A percentile compares a stretch with the other conserved stretches of the same genome.
These are phyloP conservation scores for Zopfia rhizophila DNA, from an alignment of 2,329 filamentous ascomycete species.

Conservation along the genomic window DNA sequence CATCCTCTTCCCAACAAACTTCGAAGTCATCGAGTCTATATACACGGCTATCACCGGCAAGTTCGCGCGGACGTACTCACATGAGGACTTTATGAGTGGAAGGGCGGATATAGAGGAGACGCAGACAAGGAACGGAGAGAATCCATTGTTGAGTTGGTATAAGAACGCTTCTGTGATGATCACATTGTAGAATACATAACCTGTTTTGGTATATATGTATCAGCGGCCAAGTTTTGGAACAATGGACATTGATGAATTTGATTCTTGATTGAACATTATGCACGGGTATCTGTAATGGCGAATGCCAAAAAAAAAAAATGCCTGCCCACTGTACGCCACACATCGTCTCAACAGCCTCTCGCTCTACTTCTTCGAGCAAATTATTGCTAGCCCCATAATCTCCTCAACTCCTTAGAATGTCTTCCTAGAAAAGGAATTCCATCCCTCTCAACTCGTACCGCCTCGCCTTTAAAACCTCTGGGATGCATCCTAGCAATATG, in stretches of 20 bases:
- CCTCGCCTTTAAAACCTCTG: no score
- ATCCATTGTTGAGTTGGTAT: conserved; percentile 92
- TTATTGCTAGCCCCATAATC: no score
- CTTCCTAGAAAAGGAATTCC: no score
- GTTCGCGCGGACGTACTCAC: conserved; percentile 82
- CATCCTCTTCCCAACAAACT: conserved; percentile 97
- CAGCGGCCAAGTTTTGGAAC: no score
- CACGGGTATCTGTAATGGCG: conserved; percentile 1
- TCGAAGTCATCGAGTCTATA: conserved; percentile 87
- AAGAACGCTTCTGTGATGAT: conserved; percentile 94
- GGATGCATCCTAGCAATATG: no score
- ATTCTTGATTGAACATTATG: not conserved
- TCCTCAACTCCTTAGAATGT: no score
- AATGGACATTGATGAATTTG: no score
- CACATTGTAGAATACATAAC: conserved; percentile 70
- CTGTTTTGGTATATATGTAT: conserved; percentile 1
- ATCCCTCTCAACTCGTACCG: no score
- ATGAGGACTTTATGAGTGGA: conserved; percentile 88
- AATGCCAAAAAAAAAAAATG: no score
- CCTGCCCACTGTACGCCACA: no score
- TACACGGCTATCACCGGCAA: conserved; percentile 95
- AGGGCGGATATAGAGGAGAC: conserved; percentile 95
- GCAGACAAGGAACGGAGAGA: conserved; percentile 88
- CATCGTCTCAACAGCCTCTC: no score
- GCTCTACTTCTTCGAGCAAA: no score